These are phyloP conservation scores for Trichoderma lentiforme DNA, from an alignment of 2,329 filamentous ascomycete species.

Conservation along the genomic window DNA sequence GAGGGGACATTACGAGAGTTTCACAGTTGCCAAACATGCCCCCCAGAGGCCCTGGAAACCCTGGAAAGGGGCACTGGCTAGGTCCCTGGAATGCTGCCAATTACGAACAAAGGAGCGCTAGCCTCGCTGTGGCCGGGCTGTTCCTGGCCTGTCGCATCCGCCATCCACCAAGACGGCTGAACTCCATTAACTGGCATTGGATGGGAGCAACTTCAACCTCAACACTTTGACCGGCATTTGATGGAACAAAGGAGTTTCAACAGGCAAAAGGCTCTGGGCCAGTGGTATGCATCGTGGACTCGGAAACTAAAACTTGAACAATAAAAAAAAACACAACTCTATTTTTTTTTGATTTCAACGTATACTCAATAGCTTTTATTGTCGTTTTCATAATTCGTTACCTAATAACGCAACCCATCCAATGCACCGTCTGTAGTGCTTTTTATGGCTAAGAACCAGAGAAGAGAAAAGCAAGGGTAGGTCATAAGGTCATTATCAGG, in stretches of 20 bases:
- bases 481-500: slow-evolving; percentile 38
- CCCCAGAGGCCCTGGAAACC: not conserved
- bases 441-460: slow-evolving; percentile 27
- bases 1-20: slow-evolving; percentile 6
- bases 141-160: not conserved
- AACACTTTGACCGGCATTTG: not conserved
- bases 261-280: not conserved
- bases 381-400: slow-evolving; percentile 40
- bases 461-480: slow-evolving; percentile 26
- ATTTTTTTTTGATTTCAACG: not conserved
- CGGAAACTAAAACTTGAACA: not conserved
- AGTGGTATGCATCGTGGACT: not conserved
- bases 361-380: slow-evolving; percentile 37
- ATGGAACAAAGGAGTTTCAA: not conserved
- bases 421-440: slow-evolving; percentile 33
- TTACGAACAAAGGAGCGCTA: not conserved
- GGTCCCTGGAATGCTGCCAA: not conserved
- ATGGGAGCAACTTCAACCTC: not conserved
- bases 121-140: not conserved
- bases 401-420: slow-evolving; percentile 36
- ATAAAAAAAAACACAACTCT: not conserved
- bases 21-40: not conserved
- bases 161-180: not conserved
- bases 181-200: not conserved
- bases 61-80: slow-evolving; percentile 5